Evolutionary conservation across 495 filamentous ascomycete species (phyloP).

Genomic region (Penicillium egyptiacum): DNA sequence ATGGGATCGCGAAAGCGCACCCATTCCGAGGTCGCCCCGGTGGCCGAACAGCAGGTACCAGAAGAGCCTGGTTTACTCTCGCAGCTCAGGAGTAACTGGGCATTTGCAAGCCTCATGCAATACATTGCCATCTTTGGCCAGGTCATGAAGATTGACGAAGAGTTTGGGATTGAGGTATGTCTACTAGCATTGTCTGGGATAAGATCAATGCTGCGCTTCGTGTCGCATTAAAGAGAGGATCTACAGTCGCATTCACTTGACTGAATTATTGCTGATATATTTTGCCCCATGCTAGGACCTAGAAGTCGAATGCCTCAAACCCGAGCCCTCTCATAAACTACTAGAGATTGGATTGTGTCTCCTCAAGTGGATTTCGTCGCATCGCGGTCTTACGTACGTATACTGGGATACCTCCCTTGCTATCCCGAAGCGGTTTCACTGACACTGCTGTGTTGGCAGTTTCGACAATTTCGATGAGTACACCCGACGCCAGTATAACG

Average conservation of each 20-base stretch:
- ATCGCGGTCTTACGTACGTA: constrained; percentile 84
- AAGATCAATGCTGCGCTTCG: constrained; percentile 8
- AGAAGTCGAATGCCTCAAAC: constrained; percentile 82
- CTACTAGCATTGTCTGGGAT: background rate
- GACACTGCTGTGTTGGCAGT: constrained; percentile 42
- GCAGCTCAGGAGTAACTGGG: constrained; percentile 83
- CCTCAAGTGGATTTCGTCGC: constrained; percentile 90
- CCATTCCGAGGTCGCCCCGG: constrained; percentile 63
- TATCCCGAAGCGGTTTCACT: background rate
- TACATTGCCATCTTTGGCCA: constrained; percentile 88
- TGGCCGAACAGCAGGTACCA: constrained; percentile 41
- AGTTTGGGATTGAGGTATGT: constrained; percentile 80
- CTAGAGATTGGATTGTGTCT: constrained; percentile 82
- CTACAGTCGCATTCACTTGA: background rate
- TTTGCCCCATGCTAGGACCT: constrained; percentile 62
- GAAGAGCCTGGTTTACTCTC: constrained; percentile 58
- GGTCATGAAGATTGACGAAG: constrained; percentile 83
- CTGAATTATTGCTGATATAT: constrained; percentile 15
- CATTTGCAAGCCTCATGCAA: constrained; percentile 92
- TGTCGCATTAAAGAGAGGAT: constrained; percentile 8
- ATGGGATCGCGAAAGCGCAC: constrained; percentile 69
- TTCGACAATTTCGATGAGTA: constrained; percentile 93
- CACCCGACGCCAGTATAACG: constrained; percentile 82
- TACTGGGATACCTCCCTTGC: background rate
- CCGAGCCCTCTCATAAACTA: constrained; percentile 67